phyloP scores from a whole-genome alignment of 2,329 filamentous ascomycete species.

The Cladosporium sphaerospermum region DNA sequence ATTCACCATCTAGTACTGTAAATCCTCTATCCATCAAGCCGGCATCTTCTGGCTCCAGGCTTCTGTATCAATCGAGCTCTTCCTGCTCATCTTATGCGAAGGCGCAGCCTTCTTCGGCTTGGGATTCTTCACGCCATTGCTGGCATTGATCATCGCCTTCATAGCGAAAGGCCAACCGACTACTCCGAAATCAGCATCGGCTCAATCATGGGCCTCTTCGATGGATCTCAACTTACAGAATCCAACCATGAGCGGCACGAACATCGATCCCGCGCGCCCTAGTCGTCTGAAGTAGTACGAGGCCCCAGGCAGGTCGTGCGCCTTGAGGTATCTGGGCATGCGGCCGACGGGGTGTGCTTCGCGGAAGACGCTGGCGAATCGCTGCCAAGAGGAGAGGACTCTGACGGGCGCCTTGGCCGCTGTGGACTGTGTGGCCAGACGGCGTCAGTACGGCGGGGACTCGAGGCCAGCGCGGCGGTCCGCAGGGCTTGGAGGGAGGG shows the following conservation, averaged over 20 bases:
- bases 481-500: neutral
- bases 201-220: neutral
- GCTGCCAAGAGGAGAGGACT: constrained; percentile 2
- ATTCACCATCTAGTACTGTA: no score
- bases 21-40: neutral
- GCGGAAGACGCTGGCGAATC: constrained; percentile 9
- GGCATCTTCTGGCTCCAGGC: constrained; percentile 9
- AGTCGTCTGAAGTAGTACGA: constrained; percentile 3
- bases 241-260: constrained; percentile 3
- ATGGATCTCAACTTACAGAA: constrained; percentile 1
- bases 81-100: constrained; percentile 6
- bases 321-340: constrained; percentile 4
- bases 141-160: constrained; percentile 5
- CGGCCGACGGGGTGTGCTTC: constrained; percentile 11
- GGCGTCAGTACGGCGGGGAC: constrained; percentile 8
- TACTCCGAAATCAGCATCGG: neutral
- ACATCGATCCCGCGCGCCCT: constrained; percentile 4
- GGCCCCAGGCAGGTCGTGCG: constrained; percentile 1
- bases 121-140: constrained; percentile 1
- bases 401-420: constrained; percentile 1
- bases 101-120: neutral
- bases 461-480: neutral
- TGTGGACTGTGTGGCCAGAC: constrained; percentile 2
- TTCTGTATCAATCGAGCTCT: constrained; percentile 9
- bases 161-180: constrained; percentile 5